These are phyloP conservation scores for Paragyromitra xinjiangensis DNA, from an alignment of 495 filamentous ascomycete genomes.

Conservation along the genomic window DNA sequence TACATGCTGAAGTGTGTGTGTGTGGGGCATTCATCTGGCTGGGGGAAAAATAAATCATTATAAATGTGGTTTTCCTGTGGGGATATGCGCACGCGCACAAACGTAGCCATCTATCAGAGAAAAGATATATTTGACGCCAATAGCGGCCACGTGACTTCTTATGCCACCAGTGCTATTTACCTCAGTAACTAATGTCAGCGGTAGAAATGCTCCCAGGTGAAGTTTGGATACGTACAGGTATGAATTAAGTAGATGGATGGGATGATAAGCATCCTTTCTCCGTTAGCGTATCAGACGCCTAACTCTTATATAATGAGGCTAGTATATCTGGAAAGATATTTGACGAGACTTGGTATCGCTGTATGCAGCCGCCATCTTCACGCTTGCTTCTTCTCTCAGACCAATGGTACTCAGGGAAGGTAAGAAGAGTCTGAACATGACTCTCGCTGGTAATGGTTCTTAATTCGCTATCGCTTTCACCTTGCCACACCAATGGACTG, in stretches of 20 bases:
- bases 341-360: not conserved
- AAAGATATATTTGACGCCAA: not conserved
- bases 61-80: not conserved
- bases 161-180: not conserved
- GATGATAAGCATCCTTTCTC: not conserved
- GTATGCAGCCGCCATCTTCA: conserved; percentile 6
- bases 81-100: not conserved
- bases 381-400: not conserved
- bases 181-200: not conserved
- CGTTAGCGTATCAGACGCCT: not conserved
- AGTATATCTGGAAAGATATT: not conserved
- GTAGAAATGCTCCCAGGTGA: not conserved
- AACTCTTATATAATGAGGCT: not conserved
- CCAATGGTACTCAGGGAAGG: not conserved
- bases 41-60: not conserved
- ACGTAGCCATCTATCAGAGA: not conserved
- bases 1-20: not conserved
- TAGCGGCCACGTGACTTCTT: not conserved
- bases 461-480: too few relatives aligned
- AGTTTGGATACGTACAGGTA: not conserved
- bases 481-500: too few relatives aligned
- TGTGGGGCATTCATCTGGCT: not conserved
- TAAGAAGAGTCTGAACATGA: not conserved
- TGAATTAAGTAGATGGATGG: not conserved
- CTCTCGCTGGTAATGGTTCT: not conserved